Evolutionary conservation across 169 alveolate species (phyloP).

Genomic region (Cryptosporidium tyzzeri): DNA sequence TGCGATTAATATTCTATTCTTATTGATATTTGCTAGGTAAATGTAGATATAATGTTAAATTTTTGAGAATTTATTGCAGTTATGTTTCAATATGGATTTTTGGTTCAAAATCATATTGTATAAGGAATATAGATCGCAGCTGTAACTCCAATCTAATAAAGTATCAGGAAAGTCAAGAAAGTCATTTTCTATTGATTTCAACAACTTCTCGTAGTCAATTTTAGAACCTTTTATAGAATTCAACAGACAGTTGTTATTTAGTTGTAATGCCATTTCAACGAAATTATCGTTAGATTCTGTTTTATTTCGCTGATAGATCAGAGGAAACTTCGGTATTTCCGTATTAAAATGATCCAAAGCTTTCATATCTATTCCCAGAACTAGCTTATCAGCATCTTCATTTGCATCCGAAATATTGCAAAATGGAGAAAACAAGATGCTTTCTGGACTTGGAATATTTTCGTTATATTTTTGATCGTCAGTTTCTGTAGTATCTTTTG

Average conservation of each 20-base stretch:
- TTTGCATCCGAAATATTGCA: constrained; percentile 39
- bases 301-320: constrained; percentile 4
- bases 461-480: not conserved
- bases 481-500: not conserved
- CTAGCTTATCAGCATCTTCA: not conserved
- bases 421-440: constrained; percentile 54
- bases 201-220: constrained; percentile 27
- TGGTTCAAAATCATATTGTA: constrained; percentile 5
- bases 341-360: constrained; percentile 13
- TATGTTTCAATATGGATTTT: constrained; percentile 13
- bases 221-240: constrained; percentile 35
- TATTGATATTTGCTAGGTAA: not conserved
- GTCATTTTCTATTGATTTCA: constrained; percentile 63
- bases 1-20: not conserved
- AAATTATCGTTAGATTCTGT: constrained; percentile 8
- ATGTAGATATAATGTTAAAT: not conserved
- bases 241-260: constrained; percentile 56
- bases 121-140: constrained; percentile 30
- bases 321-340: constrained; percentile 18
- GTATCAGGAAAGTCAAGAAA: constrained; percentile 60
- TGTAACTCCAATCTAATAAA: constrained; percentile 43
- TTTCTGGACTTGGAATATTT: not conserved
- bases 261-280: constrained; percentile 29
- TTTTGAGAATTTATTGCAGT: constrained; percentile 10
- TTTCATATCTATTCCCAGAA: constrained; percentile 40